These are phyloP conservation scores for Hibiscus trionum DNA, from an alignment of 345 rosid species.

Conservation along the genomic window DNA sequence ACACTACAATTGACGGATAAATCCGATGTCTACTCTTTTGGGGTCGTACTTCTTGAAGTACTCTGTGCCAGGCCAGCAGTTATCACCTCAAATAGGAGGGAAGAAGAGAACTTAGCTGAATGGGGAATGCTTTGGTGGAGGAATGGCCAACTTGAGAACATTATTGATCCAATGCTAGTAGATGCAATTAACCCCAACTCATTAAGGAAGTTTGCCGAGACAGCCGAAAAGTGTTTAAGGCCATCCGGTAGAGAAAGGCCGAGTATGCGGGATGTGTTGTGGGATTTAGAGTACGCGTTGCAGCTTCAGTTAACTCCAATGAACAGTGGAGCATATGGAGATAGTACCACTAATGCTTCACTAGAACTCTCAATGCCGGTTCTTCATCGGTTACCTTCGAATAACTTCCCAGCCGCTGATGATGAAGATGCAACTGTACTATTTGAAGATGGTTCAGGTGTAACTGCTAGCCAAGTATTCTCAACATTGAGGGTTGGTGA, in stretches of 20 bases:
- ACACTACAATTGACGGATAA: conserved; percentile 43
- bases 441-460: background rate
- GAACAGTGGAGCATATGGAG: conserved; percentile 16
- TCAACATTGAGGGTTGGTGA: background rate
- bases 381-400: background rate
- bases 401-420: background rate
- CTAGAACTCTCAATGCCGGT: background rate
- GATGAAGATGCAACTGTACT: background rate
- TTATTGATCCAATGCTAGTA: conserved; percentile 23
- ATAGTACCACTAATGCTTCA: conserved; percentile 12
- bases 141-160: conserved; percentile 29
- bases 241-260: conserved; percentile 32
- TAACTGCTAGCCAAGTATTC: background rate
- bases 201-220: background rate
- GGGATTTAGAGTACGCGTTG: conserved; percentile 47
- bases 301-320: conserved; percentile 30
- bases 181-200: background rate
- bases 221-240: background rate
- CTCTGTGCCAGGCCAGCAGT: conserved; percentile 49
- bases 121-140: conserved; percentile 33
- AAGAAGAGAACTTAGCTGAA: conserved; percentile 46
- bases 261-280: conserved; percentile 48
- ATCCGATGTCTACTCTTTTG: conserved; percentile 56
- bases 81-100: conserved; percentile 19
- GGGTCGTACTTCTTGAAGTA: conserved; percentile 48